Percentiles rank a stretch among this genome's conserved stretches.
Evolutionary conservation across 1,284 basidiomycete species (phyloP).

Genomic region (Ustilago bromivora): DNA sequence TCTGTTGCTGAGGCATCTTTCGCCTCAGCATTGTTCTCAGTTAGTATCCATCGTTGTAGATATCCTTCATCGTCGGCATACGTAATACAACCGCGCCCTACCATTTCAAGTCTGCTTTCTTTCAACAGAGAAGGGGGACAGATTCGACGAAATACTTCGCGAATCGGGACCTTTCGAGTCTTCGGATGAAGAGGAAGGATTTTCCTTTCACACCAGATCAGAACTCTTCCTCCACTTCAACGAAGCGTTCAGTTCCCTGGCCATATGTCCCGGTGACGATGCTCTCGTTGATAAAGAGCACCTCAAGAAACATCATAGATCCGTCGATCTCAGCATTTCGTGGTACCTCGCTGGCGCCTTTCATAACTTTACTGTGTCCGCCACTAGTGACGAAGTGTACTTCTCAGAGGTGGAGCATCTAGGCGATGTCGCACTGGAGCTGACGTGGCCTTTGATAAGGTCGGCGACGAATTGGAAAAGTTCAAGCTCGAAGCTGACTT

Average conservation of each 20-base stretch:
- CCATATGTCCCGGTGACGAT: neutral
- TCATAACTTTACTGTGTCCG: neutral
- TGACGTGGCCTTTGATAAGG: neutral
- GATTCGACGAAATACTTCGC: neutral
- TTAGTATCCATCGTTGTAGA: no score
- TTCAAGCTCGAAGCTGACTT: neutral
- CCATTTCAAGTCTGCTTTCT: no score
- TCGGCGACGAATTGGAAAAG: neutral
- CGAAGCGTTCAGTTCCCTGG: neutral
- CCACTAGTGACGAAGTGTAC: neutral
- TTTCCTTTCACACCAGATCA: neutral
- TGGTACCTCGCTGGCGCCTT: neutral
- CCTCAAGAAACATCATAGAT: neutral
- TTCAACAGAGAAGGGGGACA: no score
- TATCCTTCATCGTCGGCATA: no score
- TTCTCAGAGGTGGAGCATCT: neutral
- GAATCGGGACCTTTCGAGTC: neutral
- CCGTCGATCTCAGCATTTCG: neutral
- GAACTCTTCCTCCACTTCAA: neutral
- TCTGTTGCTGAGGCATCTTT: no score
- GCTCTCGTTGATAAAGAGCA: neutral
- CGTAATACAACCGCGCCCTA: no score
- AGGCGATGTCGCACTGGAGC: neutral
- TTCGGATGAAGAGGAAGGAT: neutral
- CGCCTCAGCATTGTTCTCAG: no score